Evolutionary conservation across 2,329 filamentous ascomycete genomes (phyloP), one percentile per base, ranked within the genome.

Genomic region (Curvularia eragrostidis): DNA sequence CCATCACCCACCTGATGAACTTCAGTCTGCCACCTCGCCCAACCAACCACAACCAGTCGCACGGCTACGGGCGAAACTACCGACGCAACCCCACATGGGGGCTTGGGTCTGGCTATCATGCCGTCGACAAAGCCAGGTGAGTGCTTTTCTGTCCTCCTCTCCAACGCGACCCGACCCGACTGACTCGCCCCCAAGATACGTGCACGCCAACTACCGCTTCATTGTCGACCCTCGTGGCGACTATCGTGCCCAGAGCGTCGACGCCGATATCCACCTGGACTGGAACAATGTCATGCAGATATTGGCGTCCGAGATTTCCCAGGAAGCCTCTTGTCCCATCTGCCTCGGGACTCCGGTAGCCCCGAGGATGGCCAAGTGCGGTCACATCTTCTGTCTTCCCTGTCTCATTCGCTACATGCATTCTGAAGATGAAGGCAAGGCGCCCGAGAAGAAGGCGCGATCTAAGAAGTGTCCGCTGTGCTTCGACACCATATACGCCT

Each of bases 391-490:
- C 75, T 99, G 95, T 74, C 81, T 98, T 32, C 89, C 95, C 5
- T 99, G 95, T 74, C 79, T 98, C 60, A 91, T 98, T 62, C 89
- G 95, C 48, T 99, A 96, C 75, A 97, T 99, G 92, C 91, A 96
- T 68, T 91, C 93, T 7, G 87, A 84, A 23, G 89, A 90, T 55
- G 89, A 90, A 32, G 78, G 79, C 8, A 80, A 85, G 9, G 65
- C 80, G 1, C 83, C 84, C 0, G 88, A 89, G 61, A 93, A 89
- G 78, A 89, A 86, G 68, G 82, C 89, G 28, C 84, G 90, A 53
- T 97, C 91, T 86, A 96, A 96, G 80, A 97, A 96, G 75, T 99
- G 95, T 67, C 94, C 95, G 0, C 93, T 99, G 32, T 99, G 95
- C 75, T 95, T 91, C 80, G 95, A 99, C 75, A 88, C 86, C 47